Conservation (phyloP, 148 eudicot genomes). For the Rhododendron ovatum region DNA sequence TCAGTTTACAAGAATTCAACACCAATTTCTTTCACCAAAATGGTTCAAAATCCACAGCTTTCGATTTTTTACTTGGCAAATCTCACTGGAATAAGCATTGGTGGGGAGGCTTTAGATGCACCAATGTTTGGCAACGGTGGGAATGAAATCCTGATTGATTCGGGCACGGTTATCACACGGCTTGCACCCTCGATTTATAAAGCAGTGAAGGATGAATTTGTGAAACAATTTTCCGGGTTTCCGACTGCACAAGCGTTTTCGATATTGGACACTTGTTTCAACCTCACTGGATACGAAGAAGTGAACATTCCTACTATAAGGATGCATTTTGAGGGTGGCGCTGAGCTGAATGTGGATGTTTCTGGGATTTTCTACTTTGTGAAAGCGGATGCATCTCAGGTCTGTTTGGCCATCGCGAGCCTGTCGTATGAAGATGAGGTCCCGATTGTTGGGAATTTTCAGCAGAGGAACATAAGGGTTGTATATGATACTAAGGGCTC, state of each 20-base stretch:
- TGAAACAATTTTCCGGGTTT: slow-evolving; percentile 55
- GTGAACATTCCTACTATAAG: slow-evolving; percentile 51
- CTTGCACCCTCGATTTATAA: slow-evolving; percentile 52
- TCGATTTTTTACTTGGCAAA: slow-evolving; percentile 54
- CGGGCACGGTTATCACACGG: slow-evolving; percentile 77
- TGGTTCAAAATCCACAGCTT: slow-evolving; percentile 45
- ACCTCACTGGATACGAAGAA: slow-evolving; percentile 54
- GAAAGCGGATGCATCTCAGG: slow-evolving; percentile 68
- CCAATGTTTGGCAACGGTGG: slow-evolving; percentile 36
- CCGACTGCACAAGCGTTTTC: slow-evolving; percentile 61
- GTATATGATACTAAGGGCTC: slow-evolving; percentile 61
- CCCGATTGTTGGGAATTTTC: slow-evolving; percentile 76
- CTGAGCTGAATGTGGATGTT: slow-evolving; percentile 53
- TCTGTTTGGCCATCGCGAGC: slow-evolving; percentile 73
- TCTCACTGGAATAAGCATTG: slow-evolving; percentile 53
- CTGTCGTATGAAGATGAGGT: slow-evolving; percentile 55
- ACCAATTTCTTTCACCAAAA: slow-evolving; percentile 49
- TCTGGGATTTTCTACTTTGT: slow-evolving; percentile 62
- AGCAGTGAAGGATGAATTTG: slow-evolving; percentile 47
- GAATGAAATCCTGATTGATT: slow-evolving; percentile 50
- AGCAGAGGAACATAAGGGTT: slow-evolving; percentile 72
- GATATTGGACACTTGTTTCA: slow-evolving; percentile 67
- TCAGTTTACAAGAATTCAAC: slow-evolving; percentile 53
- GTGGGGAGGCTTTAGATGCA: slow-evolving; percentile 38
- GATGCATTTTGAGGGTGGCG: slow-evolving; percentile 51